Conservation (phyloP, 208 protist genomes). For the Baffinella frigidus region DNA sequence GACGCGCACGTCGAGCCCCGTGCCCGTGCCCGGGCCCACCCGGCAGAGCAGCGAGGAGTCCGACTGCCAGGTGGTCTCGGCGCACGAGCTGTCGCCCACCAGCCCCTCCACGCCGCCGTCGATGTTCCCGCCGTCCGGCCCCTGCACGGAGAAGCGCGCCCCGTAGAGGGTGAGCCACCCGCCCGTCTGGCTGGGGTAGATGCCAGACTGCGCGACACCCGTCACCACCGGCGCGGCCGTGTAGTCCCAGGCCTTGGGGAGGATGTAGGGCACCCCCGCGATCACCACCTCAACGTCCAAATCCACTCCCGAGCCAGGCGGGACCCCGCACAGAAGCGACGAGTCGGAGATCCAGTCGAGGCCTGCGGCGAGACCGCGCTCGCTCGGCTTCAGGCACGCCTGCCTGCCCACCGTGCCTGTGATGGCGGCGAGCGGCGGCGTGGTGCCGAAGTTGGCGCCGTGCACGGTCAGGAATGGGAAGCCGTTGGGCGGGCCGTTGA, state of each 20-base stretch:
- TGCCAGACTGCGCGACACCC: not conserved
- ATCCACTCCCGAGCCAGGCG: not conserved
- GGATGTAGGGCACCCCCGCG: not conserved
- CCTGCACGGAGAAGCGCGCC: not conserved
- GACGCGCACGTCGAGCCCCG: not conserved
- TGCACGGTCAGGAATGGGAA: not conserved
- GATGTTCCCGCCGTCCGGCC: not conserved
- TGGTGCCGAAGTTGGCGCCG: not conserved
- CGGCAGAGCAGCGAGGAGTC: not conserved
- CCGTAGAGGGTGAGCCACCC: constrained; percentile 3
- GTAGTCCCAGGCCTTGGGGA: not conserved
- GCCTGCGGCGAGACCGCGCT: not conserved
- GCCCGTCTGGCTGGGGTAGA: not conserved
- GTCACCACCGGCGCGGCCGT: not conserved
- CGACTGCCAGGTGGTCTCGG: not conserved
- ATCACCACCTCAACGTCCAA: not conserved
- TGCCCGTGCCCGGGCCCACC: not conserved
- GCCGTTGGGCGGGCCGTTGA: not conserved
- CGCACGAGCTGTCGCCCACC: not conserved
- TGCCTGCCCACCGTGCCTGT: not conserved
- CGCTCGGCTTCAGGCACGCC: not conserved
- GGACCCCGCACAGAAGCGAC: constrained; percentile 8
- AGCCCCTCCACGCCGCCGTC: not conserved
- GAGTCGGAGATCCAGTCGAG: constrained; percentile 26
- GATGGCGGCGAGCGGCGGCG: not conserved